These are phyloP conservation scores for Clausena lansium DNA, from an alignment of 345 rosid species.

Conservation along the genomic window DNA sequence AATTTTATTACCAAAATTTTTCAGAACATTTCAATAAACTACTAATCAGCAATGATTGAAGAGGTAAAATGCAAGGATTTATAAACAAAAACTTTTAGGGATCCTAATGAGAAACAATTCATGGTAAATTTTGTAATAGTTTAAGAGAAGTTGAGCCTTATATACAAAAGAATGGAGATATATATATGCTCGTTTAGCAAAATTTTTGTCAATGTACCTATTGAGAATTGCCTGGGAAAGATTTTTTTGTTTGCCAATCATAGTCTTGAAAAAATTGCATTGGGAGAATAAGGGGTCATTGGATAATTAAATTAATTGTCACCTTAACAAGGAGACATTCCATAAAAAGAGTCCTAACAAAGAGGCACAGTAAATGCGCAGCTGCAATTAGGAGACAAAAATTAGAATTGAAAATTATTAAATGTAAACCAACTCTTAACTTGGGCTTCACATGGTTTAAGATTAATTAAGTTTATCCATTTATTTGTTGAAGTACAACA, in stretches of 20 bases:
- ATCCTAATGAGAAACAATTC: neutral
- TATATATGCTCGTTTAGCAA: neutral
- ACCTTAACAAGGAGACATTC: neutral
- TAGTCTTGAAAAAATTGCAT: neutral
- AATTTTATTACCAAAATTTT: neutral
- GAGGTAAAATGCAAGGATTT: neutral
- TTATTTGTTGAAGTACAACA: neutral
- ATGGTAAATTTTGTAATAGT: neutral
- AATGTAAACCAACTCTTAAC: neutral
- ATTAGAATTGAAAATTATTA: neutral
- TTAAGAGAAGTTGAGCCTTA: too few species aligned
- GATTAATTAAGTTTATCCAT: neutral
- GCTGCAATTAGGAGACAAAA: neutral
- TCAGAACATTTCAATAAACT: neutral
- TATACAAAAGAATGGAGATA: neutral
- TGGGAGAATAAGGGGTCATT: neutral
- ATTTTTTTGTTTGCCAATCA: neutral
- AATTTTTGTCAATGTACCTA: neutral
- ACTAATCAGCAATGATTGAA: neutral
- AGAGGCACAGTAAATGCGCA: neutral
- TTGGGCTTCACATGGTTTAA: neutral
- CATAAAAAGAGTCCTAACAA: neutral
- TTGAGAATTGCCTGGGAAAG: neutral
- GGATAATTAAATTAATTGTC: conserved; percentile 2
- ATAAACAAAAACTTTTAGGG: neutral